phyloP scores from a whole-genome alignment of 1,284 basidiomycete genomes.

The Sutorius eximius region DNA sequence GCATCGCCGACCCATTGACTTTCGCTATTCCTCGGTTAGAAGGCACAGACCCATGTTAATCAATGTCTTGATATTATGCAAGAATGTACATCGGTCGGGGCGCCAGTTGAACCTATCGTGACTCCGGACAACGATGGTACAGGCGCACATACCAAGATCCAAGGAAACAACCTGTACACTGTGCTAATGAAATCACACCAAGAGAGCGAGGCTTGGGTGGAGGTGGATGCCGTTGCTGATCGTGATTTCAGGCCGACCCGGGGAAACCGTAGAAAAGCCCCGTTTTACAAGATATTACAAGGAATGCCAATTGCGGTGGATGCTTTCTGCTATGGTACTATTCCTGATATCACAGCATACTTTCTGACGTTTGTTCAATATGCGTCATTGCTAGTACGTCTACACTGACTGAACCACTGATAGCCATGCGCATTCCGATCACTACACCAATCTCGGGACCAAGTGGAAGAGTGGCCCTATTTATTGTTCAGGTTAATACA shows the following conservation, averaged over 20 bases:
- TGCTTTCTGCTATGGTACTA: constrained; percentile 91
- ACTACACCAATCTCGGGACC: constrained; percentile 87
- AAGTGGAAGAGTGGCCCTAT: constrained; percentile 91
- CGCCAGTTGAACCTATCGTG: background rate
- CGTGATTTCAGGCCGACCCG: constrained; percentile 48
- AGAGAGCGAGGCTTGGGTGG: constrained; percentile 83
- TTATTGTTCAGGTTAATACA: constrained; percentile 74
- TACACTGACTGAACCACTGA: constrained; percentile 10
- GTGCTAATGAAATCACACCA: constrained; percentile 81
- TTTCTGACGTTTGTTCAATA: constrained; percentile 67
- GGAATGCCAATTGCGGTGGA: constrained; percentile 98
- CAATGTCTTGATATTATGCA: constrained; percentile 43
- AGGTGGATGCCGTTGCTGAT: constrained; percentile 60
- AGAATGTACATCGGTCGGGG: background rate
- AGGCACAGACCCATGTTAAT: constrained; percentile 50
- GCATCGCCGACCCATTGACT: background rate
- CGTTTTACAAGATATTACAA: constrained; percentile 94
- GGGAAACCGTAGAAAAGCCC: constrained; percentile 72
- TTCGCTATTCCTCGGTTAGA: constrained; percentile 33
- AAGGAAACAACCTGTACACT: constrained; percentile 57
- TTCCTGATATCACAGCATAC: constrained; percentile 85
- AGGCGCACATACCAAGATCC: constrained; percentile 22
- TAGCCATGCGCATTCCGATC: constrained; percentile 93
- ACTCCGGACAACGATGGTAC: constrained; percentile 3
- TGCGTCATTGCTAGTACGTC: background rate